phyloP scores from a whole-genome alignment of 2,329 filamentous ascomycete species.

The Ophiocordyceps camponoti-rufipedis region DNA sequence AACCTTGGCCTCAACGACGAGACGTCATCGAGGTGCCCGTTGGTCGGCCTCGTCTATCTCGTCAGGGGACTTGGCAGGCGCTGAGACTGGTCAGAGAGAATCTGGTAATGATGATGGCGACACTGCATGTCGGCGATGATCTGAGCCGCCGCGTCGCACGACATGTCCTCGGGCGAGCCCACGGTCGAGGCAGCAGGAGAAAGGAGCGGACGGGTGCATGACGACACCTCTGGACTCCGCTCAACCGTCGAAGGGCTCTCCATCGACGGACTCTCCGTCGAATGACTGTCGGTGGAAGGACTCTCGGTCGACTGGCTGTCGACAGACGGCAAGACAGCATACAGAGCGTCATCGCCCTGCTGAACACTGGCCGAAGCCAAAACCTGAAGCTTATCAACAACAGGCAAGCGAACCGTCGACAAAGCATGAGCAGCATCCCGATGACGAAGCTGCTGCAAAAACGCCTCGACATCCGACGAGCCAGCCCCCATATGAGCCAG shows the following conservation, averaged over 20 bases:
- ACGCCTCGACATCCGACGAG: conserved; percentile 20
- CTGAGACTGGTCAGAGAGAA: background rate
- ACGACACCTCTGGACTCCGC: conserved; percentile 7
- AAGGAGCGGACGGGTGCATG: conserved; percentile 2
- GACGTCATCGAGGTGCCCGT: too few relatives aligned
- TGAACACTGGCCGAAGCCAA: conserved; percentile 18
- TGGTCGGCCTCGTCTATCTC: background rate
- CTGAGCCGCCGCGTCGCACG: conserved; percentile 14
- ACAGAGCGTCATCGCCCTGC: conserved; percentile 5
- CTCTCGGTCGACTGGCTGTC: background rate
- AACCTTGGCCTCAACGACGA: too few relatives aligned
- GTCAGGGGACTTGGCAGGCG: background rate
- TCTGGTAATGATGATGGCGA: conserved; percentile 8
- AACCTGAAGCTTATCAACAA: conserved; percentile 17
- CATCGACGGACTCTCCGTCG: too few relatives aligned
- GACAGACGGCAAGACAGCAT: background rate
- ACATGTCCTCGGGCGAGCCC: conserved; percentile 12
- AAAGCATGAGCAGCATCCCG: conserved; percentile 11
- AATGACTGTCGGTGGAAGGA: background rate
- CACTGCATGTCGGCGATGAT: conserved; percentile 22
- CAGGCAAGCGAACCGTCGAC: conserved; percentile 2
- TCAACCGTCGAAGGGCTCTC: conserved; percentile 6
- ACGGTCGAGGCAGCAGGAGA: conserved; percentile 4
- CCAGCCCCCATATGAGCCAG: conserved; percentile 20
- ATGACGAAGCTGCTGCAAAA: conserved; percentile 17